Evolutionary conservation across 2,329 filamentous ascomycete species (phyloP), one percentile per base, ranked within the genome.

Genomic region (Helotiales sp.): DNA sequence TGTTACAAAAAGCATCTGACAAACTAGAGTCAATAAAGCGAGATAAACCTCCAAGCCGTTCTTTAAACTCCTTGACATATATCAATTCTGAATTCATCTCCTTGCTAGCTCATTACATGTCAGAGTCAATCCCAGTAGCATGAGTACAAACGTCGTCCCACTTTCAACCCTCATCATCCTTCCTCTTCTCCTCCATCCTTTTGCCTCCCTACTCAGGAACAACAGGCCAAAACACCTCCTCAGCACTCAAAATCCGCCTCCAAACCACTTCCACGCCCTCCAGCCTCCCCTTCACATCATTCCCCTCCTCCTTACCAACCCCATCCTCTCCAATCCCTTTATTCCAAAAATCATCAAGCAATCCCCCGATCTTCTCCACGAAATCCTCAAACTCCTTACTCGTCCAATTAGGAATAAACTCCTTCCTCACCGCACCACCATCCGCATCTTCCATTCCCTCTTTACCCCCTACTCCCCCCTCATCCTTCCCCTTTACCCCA

Each of bases 371-470:
- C 49, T 74, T 72, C 53, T 79, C 73, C 13, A 88, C 85, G 73
- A 88, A 87, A 51, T 64, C 72, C 34, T 75, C 75, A 68, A 90
- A 90, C 65, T 85, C 82, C 2, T 69, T 63, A 61, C 81, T 84
- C 44, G 82, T 85, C 87, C 86, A 90, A 66, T 89, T 89, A 0
- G 81, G 81, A 57, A 90, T 89, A 61, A 90, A 87, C 67, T 83
- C 80, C 50, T 76, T 77, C 56, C 86, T 76, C 70, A 89, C 71
- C 5, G 85, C 86, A 0, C 87, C 86, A 0, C 85, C 85, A 68
- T 89, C 87, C 0, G 75, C 75, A 67, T 88, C 86, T 1, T 66
- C 63, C 17, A 74, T 69, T 64, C 10, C n/a, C n/a, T n/a, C n/a
- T 6, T 2, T 30, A 17, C 19, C 33, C 33, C 33, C 15, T 15